phyloP scores from a whole-genome alignment of 805 yeast genomes.

The Saturnispora sanitii region DNA sequence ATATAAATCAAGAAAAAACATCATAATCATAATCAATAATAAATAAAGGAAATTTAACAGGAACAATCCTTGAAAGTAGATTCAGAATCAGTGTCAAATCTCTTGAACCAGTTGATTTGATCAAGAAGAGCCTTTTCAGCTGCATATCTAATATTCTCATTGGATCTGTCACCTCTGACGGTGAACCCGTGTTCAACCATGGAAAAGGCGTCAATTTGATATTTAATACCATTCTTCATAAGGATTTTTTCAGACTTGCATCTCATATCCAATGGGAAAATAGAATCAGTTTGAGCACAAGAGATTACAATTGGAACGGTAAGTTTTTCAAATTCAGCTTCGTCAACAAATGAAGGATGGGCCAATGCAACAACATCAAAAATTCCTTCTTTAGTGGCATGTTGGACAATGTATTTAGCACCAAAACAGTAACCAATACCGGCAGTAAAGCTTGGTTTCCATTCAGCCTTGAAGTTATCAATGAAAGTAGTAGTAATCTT shows the following conservation, averaged over 20 bases:
- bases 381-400: conserved; percentile 30
- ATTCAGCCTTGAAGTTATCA: conserved; percentile 32
- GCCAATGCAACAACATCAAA: conserved; percentile 60
- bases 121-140: conserved; percentile 51
- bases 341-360: conserved; percentile 69
- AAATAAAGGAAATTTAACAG: neutral
- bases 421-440: conserved; percentile 81
- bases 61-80: neutral
- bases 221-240: conserved; percentile 40
- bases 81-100: conserved; percentile 25
- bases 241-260: conserved; percentile 44
- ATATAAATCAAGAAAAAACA: no score
- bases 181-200: conserved; percentile 73
- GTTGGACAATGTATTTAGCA: conserved; percentile 56
- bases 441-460: conserved; percentile 38
- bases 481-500: conserved; percentile 43
- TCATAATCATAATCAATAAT: no score
- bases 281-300: conserved; percentile 62
- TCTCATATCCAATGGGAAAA: conserved; percentile 59
- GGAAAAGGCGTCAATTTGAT: conserved; percentile 50
- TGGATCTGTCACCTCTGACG: conserved; percentile 58
- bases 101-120: conserved; percentile 31
- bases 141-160: conserved; percentile 49
- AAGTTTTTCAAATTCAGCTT: conserved; percentile 55
- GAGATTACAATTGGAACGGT: conserved; percentile 55